A percentile compares a stretch with the other conserved stretches of the same genome.
These are phyloP conservation scores for Exserohilum rostratum DNA, from an alignment of 2,329 filamentous ascomycete species.

Conservation along the genomic window DNA sequence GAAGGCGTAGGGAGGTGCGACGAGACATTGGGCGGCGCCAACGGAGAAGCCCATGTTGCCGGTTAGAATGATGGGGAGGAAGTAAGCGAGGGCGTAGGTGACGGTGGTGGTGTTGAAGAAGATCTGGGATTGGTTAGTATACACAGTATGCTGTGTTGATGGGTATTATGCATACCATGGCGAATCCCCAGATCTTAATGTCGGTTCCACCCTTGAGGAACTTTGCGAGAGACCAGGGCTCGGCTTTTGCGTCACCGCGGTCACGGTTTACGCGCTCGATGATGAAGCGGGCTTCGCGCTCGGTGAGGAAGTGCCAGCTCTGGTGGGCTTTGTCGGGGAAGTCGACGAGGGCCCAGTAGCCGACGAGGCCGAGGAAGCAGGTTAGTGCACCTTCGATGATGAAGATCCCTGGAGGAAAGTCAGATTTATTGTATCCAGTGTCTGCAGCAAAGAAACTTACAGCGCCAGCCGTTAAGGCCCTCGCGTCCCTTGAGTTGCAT, in stretches of 20 bases:
- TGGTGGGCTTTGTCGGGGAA: slow-evolving; percentile 54
- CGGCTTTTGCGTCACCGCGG: slow-evolving; percentile 57
- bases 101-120: slow-evolving; percentile 71
- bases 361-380: slow-evolving; percentile 46
- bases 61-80: slow-evolving; percentile 75
- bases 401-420: slow-evolving; percentile 48
- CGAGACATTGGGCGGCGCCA: slow-evolving; percentile 70
- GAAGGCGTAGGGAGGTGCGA: slow-evolving; percentile 57
- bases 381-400: slow-evolving; percentile 54
- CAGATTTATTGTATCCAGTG: slow-evolving; percentile 24
- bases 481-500: slow-evolving; percentile 67
- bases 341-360: slow-evolving; percentile 54
- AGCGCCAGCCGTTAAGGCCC: slow-evolving; percentile 53
- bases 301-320: slow-evolving; percentile 53
- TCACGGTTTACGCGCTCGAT: slow-evolving; percentile 60
- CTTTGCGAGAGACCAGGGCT: slow-evolving; percentile 55
- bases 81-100: slow-evolving; percentile 78
- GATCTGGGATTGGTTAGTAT: slow-evolving; percentile 43
- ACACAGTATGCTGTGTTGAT: background rate
- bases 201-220: slow-evolving; percentile 58
- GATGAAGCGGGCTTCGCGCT: slow-evolving; percentile 56
- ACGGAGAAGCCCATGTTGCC: slow-evolving; percentile 68
- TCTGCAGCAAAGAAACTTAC: slow-evolving; percentile 25
- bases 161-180: slow-evolving; percentile 45
- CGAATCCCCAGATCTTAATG: slow-evolving; percentile 62